A percentile compares a stretch with the other conserved stretches of the same genome.
These are phyloP conservation scores for Daldinia loculata DNA, from an alignment of 495 filamentous ascomycete genomes.

Conservation along the genomic window DNA sequence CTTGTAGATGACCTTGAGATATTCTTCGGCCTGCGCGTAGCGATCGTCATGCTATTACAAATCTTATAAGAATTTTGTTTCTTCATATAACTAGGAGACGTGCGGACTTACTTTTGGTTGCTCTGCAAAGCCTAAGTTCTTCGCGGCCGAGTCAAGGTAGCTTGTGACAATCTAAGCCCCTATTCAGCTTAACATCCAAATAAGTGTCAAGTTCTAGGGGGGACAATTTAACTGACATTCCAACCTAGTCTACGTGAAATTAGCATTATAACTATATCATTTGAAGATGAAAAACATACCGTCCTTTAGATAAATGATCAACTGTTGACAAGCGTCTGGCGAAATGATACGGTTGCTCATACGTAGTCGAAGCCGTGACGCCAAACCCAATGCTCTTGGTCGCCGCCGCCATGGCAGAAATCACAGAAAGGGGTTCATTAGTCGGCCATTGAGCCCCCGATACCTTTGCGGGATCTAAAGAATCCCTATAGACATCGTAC, in stretches of 20 bases:
- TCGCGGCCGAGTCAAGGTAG: slow-evolving; percentile 72
- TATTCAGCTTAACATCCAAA: slow-evolving; percentile 19
- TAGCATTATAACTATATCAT: slow-evolving; percentile 1
- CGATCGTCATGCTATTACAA: slow-evolving; percentile 68
- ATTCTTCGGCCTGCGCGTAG: slow-evolving; percentile 73
- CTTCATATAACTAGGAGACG: not conserved
- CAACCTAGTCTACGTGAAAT: slow-evolving; percentile 57
- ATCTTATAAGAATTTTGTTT: slow-evolving; percentile 5
- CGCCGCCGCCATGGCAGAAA: slow-evolving; percentile 58
- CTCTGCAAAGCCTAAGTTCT: slow-evolving; percentile 64
- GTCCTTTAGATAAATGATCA: slow-evolving; percentile 73
- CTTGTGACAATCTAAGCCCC: slow-evolving; percentile 64
- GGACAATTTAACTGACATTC: slow-evolving; percentile 55
- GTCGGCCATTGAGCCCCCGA: slow-evolving; percentile 75
- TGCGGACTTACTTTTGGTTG: slow-evolving; percentile 52
- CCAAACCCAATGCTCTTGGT: slow-evolving; percentile 72
- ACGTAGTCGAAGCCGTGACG: slow-evolving; percentile 71
- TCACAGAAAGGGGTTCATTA: slow-evolving; percentile 58
- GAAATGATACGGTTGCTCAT: slow-evolving; percentile 75
- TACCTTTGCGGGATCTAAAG: slow-evolving; percentile 64
- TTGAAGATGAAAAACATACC: slow-evolving; percentile 42
- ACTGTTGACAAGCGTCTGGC: slow-evolving; percentile 70
- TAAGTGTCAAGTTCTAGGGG: not conserved
- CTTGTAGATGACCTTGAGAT: slow-evolving; percentile 74
- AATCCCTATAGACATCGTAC: slow-evolving; percentile 72